Percentiles rank a stretch among this genome's conserved stretches.
phyloP scores from a whole-genome alignment of 768 basidiomycete genomes.

The Termitomyces heimii region DNA sequence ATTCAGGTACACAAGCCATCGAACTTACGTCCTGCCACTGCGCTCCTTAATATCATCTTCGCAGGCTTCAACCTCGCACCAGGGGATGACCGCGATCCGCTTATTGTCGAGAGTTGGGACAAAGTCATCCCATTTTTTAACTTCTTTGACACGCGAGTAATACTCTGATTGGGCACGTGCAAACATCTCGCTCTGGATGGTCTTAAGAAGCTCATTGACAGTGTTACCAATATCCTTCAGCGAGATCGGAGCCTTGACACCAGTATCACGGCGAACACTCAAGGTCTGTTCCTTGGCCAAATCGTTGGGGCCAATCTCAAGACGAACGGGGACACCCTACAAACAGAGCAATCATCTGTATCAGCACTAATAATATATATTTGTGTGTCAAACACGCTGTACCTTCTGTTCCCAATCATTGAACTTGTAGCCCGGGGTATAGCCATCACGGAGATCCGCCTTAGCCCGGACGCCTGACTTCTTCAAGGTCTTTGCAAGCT shows the following conservation, averaged over 20 bases:
- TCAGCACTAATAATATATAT: background rate
- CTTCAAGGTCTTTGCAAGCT: constrained; percentile 68
- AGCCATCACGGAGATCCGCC: constrained; percentile 90
- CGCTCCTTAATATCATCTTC: constrained; percentile 99
- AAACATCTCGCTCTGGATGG: constrained; percentile 90
- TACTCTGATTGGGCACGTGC: constrained; percentile 67
- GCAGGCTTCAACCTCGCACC: constrained; percentile 91
- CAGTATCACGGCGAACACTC: constrained; percentile 71
- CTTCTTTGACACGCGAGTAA: constrained; percentile 60
- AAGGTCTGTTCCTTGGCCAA: constrained; percentile 77
- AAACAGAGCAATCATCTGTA: background rate
- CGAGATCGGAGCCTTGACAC: constrained; percentile 39
- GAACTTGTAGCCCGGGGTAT: constrained; percentile 99
- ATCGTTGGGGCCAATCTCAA: constrained; percentile 95
- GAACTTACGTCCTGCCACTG: constrained; percentile 73
- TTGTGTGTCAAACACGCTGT: background rate
- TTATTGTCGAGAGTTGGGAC: constrained; percentile 90
- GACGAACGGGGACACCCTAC: constrained; percentile 92
- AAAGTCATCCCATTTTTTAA: constrained; percentile 88
- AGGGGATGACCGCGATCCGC: constrained; percentile 83
- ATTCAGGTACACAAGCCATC: background rate
- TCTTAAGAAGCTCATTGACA: constrained; percentile 66
- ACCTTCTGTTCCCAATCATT: constrained; percentile 99
- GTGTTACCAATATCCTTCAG: constrained; percentile 34
- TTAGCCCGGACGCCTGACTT: constrained; percentile 75